Base-by-base conservation (phyloP, 371 early-diverging fungal species). In the Nematocida parisii region DNA sequence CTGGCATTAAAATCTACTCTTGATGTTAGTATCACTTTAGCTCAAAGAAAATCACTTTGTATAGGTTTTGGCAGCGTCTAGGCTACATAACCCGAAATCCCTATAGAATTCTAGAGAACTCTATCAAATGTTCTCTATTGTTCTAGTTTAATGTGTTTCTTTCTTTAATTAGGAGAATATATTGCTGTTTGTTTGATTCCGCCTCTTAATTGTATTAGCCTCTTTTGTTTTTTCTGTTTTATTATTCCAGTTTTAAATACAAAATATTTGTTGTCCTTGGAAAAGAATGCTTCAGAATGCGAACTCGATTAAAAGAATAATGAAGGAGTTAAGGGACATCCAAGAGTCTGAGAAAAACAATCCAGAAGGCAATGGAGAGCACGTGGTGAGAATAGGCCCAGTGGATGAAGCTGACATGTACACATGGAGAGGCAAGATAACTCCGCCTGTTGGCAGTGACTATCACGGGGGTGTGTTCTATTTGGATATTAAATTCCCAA, bases 381-480 rank as follows among this genome's bases (percentile, higher is more conserved):
- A 71, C 24, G 66, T 77, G 13, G 22, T 77, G n/a, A 20, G 81
- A 33, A 77, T 77, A 13, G 22, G 61, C 42, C 80, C 80, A 22
- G 50, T 77, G 4, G 80, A 77, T 45, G 80, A 77, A 22, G 42
- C 80, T 56, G 80, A 93, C 82, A 86, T 96, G 39, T 88, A 92
- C 46, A 86, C 87, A 27, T 97, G 96, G 98, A 88, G 88, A 50
- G 96, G 94, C 4, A 88, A 90, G 61, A 83, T 97, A 55, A 88
- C 88, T 2, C 94, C 95, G 6, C 90, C 92, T 6, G 81, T 87
- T 6, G 92, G 90, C 60, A 91, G 93, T 54, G 91, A 93, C 4
- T 97, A 94, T 84, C 90, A 92, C 86, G 90, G 91, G 64, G 97
- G 97, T 83, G 93, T 94, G 62, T 97, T 96, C 89, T 95, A 97